Percentiles rank a stretch among this genome's conserved stretches.
Evolutionary conservation across 768 basidiomycete genomes (phyloP).

Genomic region (Filobasidium floriforme): DNA sequence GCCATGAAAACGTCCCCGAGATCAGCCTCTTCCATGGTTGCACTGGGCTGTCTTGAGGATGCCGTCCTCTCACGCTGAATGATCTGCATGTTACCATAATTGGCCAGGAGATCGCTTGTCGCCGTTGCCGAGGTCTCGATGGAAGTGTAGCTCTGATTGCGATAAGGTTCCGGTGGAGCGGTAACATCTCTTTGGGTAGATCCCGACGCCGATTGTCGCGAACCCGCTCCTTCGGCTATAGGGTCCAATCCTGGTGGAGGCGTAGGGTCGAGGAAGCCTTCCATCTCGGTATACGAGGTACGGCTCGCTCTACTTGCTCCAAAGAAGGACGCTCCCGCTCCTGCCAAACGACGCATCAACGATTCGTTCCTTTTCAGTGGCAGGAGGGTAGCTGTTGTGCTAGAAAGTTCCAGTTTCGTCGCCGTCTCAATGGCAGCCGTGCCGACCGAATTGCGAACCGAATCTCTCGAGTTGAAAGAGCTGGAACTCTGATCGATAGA

Average conservation of each 20-base stretch:
- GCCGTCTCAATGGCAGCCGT: slow-evolving; percentile 12
- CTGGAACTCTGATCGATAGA: slow-evolving; percentile 7
- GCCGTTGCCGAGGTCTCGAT: slow-evolving; percentile 58
- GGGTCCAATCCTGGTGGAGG: slow-evolving; percentile 51
- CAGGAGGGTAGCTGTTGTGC: slow-evolving; percentile 50
- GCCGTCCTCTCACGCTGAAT: slow-evolving; percentile 49
- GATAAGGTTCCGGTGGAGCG: slow-evolving; percentile 5
- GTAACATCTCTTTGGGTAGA: not conserved
- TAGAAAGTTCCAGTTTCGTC: slow-evolving; percentile 6
- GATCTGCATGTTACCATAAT: slow-evolving; percentile 62
- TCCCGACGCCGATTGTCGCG: not conserved
- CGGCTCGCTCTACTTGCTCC: slow-evolving; percentile 52
- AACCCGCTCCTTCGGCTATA: slow-evolving; percentile 1
- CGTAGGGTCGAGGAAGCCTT: slow-evolving; percentile 64
- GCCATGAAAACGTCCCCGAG: not conserved
- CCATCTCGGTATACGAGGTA: slow-evolving; percentile 25
- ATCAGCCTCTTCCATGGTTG: not conserved
- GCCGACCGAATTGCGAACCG: slow-evolving; percentile 11
- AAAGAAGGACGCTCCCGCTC: slow-evolving; percentile 48
- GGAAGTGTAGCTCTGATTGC: slow-evolving; percentile 36
- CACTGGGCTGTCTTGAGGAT: not conserved
- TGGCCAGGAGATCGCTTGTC: slow-evolving; percentile 62
- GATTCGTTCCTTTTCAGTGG: slow-evolving; percentile 56
- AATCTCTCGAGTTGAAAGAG: slow-evolving; percentile 14
- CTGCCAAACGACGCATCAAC: slow-evolving; percentile 37